Conservation (phyloP, 768 basidiomycete species). For the Calocybe indica region DNA sequence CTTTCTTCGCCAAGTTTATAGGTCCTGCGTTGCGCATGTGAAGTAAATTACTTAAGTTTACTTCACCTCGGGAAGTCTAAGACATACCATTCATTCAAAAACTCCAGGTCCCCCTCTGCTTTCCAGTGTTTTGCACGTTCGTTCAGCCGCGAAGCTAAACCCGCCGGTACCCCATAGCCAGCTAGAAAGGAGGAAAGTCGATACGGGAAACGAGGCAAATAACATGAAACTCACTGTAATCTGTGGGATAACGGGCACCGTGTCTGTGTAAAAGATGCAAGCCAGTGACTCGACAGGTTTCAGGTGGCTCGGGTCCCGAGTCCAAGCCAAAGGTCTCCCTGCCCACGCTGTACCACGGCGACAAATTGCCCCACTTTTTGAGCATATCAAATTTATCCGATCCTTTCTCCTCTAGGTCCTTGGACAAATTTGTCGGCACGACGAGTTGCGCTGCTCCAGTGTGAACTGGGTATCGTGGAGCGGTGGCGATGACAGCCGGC, state of each 20-base stretch:
- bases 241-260: slow-evolving; percentile 70
- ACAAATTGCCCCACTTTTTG: slow-evolving; percentile 78
- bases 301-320: slow-evolving; percentile 63
- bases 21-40: slow-evolving; percentile 43
- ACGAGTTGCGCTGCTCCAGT: slow-evolving; percentile 64
- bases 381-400: slow-evolving; percentile 52
- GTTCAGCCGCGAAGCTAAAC: slow-evolving; percentile 51
- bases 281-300: slow-evolving; percentile 65
- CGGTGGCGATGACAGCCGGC: slow-evolving; percentile 64
- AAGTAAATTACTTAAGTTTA: neutral
- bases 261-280: slow-evolving; percentile 79
- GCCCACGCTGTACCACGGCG: slow-evolving; percentile 79
- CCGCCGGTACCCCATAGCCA: slow-evolving; percentile 56
- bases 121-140: slow-evolving; percentile 52
- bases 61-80: neutral
- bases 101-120: slow-evolving; percentile 58
- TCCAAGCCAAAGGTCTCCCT: slow-evolving; percentile 65
- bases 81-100: slow-evolving; percentile 77
- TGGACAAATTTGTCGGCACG: slow-evolving; percentile 31
- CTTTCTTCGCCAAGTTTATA: slow-evolving; percentile 89
- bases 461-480: slow-evolving; percentile 74
- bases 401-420: slow-evolving; percentile 2
- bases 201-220: slow-evolving; percentile 1
- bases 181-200: slow-evolving; percentile 25
- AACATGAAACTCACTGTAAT: slow-evolving; percentile 41